A percentile compares a stretch with the other conserved stretches of the same genome.
phyloP scores from a whole-genome alignment of 768 basidiomycete species.

The Butyriboletus loyo region DNA sequence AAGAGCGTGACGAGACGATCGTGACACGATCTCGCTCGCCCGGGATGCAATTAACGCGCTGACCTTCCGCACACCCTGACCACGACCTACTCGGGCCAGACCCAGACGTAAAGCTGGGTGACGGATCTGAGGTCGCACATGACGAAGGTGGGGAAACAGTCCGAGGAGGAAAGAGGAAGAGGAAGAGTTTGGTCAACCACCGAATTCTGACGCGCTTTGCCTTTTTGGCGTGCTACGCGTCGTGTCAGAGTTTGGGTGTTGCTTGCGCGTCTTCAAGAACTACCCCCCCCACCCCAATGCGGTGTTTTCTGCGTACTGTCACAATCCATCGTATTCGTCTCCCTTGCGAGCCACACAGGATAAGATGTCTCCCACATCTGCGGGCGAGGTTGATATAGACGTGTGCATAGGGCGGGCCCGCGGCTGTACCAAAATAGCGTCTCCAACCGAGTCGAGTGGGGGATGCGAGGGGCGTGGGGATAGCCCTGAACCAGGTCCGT shows the following conservation, averaged over 20 bases:
- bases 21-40: too few relatives aligned
- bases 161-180: too few relatives aligned
- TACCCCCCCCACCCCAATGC: neutral
- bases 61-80: too few relatives aligned
- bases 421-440: neutral
- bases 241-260: neutral
- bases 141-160: too few relatives aligned
- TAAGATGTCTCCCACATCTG: neutral
- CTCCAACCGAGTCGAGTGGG: neutral
- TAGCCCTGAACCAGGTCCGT: neutral
- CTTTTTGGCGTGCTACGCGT: neutral
- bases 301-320: neutral
- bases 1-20: too few relatives aligned
- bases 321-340: neutral
- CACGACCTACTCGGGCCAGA: too few relatives aligned
- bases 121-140: too few relatives aligned
- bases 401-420: neutral
- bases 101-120: too few relatives aligned
- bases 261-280: neutral
- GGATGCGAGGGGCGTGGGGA: too few relatives aligned
- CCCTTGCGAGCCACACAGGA: neutral
- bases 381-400: neutral
- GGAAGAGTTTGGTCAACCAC: too few relatives aligned
- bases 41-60: too few relatives aligned
- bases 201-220: slow-evolving; percentile 37